These are phyloP conservation scores for Coelastrella sp. DNA, from an alignment of 139 green algal species.

Conservation along the genomic window DNA sequence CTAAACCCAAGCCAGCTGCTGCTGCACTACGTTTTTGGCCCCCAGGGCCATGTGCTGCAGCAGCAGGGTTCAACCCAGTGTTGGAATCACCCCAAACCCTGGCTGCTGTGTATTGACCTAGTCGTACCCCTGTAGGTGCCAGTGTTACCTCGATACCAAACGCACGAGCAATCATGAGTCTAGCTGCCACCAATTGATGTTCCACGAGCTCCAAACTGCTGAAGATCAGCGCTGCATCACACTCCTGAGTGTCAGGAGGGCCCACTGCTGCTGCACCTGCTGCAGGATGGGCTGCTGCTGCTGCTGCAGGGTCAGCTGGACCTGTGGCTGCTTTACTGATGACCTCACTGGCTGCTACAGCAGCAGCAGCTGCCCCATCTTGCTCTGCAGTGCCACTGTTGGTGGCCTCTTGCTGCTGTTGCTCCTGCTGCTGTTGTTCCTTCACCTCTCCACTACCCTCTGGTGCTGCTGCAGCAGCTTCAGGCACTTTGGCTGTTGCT, in stretches of 20 bases:
- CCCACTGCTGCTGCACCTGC: constrained; percentile 1
- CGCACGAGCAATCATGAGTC: constrained; percentile 25
- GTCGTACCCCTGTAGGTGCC: constrained; percentile 26
- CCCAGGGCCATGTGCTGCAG: neutral
- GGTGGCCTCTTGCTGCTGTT: constrained; percentile 25
- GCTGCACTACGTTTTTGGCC: constrained; percentile 12
- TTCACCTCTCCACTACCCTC: no score
- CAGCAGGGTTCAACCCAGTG: neutral
- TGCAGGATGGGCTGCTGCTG: neutral
- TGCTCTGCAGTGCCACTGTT: neutral
- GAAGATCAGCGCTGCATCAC: constrained; percentile 43
- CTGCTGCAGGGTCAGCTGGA: neutral
- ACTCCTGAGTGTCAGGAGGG: neutral
- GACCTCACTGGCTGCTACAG: constrained; percentile 12
- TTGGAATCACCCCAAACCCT: neutral
- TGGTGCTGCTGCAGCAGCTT: constrained; percentile 34
- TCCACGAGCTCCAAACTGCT: constrained; percentile 57
- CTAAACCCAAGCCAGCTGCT: neutral
- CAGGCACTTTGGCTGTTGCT: neutral
- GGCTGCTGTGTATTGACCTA: constrained; percentile 26
- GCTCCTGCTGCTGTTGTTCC: no score
- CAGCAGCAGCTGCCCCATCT: neutral
- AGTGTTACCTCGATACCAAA: constrained; percentile 47
- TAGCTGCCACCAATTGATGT: constrained; percentile 44
- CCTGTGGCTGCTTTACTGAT: neutral